phyloP scores from a whole-genome alignment of 2,329 filamentous ascomycete species.

The Chrysoporthe puriensis region DNA sequence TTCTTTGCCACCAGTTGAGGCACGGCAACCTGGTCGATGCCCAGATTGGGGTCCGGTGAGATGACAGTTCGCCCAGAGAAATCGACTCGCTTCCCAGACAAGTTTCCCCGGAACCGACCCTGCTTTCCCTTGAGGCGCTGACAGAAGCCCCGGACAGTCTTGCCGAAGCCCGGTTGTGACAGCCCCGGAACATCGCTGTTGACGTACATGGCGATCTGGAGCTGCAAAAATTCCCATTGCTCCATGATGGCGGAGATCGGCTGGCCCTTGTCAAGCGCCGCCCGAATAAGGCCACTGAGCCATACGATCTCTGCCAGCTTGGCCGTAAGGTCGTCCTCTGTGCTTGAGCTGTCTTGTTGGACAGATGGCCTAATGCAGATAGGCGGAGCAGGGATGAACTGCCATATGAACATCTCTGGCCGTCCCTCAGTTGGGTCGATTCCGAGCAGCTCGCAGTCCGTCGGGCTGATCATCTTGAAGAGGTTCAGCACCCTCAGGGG shows the following conservation, averaged over 20 bases:
- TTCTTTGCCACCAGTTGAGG: slow-evolving; percentile 93
- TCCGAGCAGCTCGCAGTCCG: slow-evolving; percentile 89
- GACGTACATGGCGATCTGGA: slow-evolving; percentile 96
- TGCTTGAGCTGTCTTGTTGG: slow-evolving; percentile 88
- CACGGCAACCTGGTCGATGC: slow-evolving; percentile 91
- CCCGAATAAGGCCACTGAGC: slow-evolving; percentile 84
- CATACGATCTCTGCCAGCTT: slow-evolving; percentile 97
- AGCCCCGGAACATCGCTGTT: slow-evolving; percentile 95
- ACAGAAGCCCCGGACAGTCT: slow-evolving; percentile 89
- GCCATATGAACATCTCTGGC: slow-evolving; percentile 98
- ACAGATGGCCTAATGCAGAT: slow-evolving; percentile 95
- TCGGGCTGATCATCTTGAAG: slow-evolving; percentile 82
- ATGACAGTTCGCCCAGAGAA: slow-evolving; percentile 98
- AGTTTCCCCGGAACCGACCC: slow-evolving; percentile 92
- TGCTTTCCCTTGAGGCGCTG: slow-evolving; percentile 97
- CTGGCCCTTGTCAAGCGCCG: slow-evolving; percentile 80
- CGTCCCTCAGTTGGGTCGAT: slow-evolving; percentile 84
- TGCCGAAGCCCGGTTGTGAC: slow-evolving; percentile 84
- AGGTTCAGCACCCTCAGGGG: slow-evolving; percentile 86
- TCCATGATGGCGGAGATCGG: slow-evolving; percentile 92
- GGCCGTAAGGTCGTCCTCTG: slow-evolving; percentile 94
- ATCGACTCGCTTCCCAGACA: slow-evolving; percentile 97
- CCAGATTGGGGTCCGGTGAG: slow-evolving; percentile 91
- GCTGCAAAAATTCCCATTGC: slow-evolving; percentile 95
- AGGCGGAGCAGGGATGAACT: slow-evolving; percentile 90